Conservation (phyloP, 805 yeast species). For the Suhomyces kilbournensis region DNA sequence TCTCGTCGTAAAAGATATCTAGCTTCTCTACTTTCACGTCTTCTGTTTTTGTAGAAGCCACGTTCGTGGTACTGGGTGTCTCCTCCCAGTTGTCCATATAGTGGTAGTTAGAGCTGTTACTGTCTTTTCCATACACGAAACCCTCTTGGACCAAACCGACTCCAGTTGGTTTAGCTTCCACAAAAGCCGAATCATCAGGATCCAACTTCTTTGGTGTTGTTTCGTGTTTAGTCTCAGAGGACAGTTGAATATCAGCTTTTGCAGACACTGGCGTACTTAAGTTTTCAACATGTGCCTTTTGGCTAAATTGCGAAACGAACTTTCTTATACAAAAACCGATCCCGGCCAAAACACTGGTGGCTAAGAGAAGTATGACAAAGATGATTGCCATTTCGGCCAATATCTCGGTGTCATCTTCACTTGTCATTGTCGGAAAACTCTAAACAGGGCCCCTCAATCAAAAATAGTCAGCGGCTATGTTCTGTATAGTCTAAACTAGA, state of each 20-base stretch:
- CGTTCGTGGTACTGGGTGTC: background rate
- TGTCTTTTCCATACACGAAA: background rate
- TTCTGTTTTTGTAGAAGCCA: background rate
- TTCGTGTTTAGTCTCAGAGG: background rate
- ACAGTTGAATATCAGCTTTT: background rate
- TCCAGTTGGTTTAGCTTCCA: constrained; percentile 8
- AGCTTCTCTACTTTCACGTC: constrained; percentile 2
- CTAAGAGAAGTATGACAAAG: constrained; percentile 21
- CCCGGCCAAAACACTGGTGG: constrained; percentile 18
- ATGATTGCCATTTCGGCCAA: constrained; percentile 25
- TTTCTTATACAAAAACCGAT: background rate
- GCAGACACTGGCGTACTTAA: background rate
- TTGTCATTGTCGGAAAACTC: background rate
- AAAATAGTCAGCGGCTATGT: background rate
- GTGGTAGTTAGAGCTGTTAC: background rate
- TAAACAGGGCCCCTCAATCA: background rate
- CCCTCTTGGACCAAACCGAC: constrained; percentile 9
- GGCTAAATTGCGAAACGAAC: background rate
- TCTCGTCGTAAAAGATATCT: constrained; percentile 6
- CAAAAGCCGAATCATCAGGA: background rate
- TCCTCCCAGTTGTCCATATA: background rate
- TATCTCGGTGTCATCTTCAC: background rate
- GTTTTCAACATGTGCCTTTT: background rate
- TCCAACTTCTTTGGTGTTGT: background rate
- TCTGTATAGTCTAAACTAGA: background rate